Evolutionary conservation across 352 stramenopile genomes (phyloP), one percentile per base, ranked within the genome.

Genomic region (Pythium aquatile): DNA sequence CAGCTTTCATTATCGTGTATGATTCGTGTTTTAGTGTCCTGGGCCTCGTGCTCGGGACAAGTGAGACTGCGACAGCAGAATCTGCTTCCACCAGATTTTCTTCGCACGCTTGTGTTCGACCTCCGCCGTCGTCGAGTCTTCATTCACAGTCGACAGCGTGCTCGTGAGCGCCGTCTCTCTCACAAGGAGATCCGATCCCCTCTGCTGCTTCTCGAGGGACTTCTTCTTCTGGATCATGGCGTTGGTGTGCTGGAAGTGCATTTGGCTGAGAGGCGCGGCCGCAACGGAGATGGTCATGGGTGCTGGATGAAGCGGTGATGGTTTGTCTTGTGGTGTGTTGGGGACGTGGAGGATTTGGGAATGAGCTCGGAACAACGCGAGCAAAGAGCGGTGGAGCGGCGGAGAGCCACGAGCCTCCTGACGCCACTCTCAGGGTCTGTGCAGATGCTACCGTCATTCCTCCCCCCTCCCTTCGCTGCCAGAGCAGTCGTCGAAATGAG

Each of bases 1-100:
- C 17, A 8, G 44, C 44, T 16, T 51, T 48, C 16, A 16, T 14
- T 7, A 16, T 29, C 5, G 5, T 51, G 16, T 14, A 51, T 48
- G 40, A 10, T 48, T 48, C 40, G 32, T 3, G 35, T 42, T 42
- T 42, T 51, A 51, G 44, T 51, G 44, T 14, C 44, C 44, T 30
- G 44, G 17, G n/a, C n/a, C n/a, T 6, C 44, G 17, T 30, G 44
- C 44, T 29, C 11, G 40, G 14, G 57, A 55, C 40, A 55, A 42
- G 48, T 58, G 35, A 4, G 58, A 65, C 28, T 65, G 33, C 7
- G 58, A 33, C 16, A 65, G 5, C 20, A 65, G 14, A 10, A 65
- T 44, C 49, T 65, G 58, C 48, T 52, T 30, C 37, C 51, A 44
- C 58, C 58, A 60, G 11, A 66, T 24, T 8, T 26, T 55, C 39